A percentile compares a stretch with the other conserved stretches of the same genome.
These are phyloP conservation scores for Fusarium mundagurra DNA, from an alignment of 2,329 filamentous ascomycete genomes.

Conservation along the genomic window DNA sequence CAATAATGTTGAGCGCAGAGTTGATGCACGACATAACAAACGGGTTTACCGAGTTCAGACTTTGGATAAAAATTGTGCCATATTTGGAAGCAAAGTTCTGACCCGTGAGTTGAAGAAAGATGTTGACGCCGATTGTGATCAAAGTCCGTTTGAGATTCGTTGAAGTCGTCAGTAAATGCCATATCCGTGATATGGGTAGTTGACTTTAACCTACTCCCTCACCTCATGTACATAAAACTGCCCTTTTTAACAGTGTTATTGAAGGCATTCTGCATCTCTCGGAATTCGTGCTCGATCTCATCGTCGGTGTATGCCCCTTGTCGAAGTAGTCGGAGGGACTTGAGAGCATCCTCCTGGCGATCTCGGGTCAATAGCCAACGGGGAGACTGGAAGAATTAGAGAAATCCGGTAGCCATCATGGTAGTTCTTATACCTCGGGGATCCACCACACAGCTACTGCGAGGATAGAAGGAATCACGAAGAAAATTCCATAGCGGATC, in stretches of 20 bases:
- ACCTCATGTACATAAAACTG: neutral
- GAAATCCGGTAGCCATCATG: slow-evolving; percentile 25
- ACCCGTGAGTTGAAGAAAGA: slow-evolving; percentile 46
- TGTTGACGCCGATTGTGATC: slow-evolving; percentile 41
- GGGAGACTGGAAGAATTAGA: slow-evolving; percentile 39
- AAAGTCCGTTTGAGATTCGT: slow-evolving; percentile 38
- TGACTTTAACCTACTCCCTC: neutral
- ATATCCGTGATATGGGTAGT: neutral
- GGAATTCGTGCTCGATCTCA: slow-evolving; percentile 30
- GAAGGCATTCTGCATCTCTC: slow-evolving; percentile 22
- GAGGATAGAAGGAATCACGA: slow-evolving; percentile 45
- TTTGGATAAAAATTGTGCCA: slow-evolving; percentile 45
- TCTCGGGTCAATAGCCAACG: slow-evolving; percentile 44
- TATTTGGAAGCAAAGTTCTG: slow-evolving; percentile 45
- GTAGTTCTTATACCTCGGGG: neutral
- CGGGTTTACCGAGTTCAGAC: slow-evolving; percentile 43
- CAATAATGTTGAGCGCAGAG: slow-evolving; percentile 28
- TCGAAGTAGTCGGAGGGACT: slow-evolving; percentile 38
- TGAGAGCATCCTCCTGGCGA: slow-evolving; percentile 44
- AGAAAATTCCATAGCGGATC: slow-evolving; percentile 50
- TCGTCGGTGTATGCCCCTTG: slow-evolving; percentile 36
- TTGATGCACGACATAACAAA: slow-evolving; percentile 40
- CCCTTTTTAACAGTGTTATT: neutral
- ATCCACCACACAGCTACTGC: slow-evolving; percentile 1
- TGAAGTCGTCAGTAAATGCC: neutral